phyloP scores from a whole-genome alignment of 2,329 filamentous ascomycete genomes.

The Meredithiella fracta region DNA sequence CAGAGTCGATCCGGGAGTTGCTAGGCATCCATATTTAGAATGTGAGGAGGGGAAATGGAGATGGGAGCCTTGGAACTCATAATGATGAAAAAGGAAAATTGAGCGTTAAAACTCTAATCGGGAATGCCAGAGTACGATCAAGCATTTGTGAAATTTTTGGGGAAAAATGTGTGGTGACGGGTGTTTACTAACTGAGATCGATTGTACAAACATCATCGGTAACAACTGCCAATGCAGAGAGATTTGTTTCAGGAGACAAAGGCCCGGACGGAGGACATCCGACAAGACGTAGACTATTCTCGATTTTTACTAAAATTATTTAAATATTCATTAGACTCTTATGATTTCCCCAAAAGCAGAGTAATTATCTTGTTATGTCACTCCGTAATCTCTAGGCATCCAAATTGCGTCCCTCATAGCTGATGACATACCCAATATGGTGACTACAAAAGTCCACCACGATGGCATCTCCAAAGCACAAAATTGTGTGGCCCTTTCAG shows the following conservation, averaged over 20 bases:
- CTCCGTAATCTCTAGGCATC: neutral
- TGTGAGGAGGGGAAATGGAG: neutral
- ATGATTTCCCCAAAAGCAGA: neutral
- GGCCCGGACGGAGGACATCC: slow-evolving; percentile 5
- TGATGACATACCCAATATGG: neutral
- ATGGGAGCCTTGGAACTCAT: neutral
- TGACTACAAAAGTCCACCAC: neutral
- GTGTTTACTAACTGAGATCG: neutral
- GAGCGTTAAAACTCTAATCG: too few relatives aligned
- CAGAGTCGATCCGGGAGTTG: neutral
- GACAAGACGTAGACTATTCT: neutral
- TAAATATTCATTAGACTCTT: neutral
- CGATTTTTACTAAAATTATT: neutral
- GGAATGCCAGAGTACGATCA: too few relatives aligned
- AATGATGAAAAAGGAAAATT: neutral
- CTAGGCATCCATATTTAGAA: neutral
- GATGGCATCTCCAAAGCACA: neutral
- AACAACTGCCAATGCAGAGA: slow-evolving; percentile 1
- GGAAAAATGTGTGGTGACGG: neutral
- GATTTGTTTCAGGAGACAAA: neutral
- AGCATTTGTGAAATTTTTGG: too few relatives aligned
- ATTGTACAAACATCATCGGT: neutral
- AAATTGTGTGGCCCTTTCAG: neutral
- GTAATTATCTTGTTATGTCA: neutral
- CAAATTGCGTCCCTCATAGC: neutral